These are phyloP conservation scores for Populus tremula DNA, from an alignment of 345 rosid species.

Conservation along the genomic window DNA sequence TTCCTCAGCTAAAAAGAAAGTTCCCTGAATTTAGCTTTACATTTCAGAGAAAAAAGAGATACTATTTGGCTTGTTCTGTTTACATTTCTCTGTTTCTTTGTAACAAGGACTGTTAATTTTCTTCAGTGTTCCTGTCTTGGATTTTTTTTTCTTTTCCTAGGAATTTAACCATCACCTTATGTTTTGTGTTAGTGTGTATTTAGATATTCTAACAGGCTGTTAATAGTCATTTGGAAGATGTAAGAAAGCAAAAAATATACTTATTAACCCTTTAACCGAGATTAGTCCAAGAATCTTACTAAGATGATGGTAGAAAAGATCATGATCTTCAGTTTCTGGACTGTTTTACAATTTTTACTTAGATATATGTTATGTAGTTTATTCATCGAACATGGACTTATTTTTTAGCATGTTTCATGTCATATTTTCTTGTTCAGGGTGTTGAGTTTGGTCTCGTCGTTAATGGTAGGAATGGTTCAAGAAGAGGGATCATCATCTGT, in stretches of 20 bases:
- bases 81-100: neutral
- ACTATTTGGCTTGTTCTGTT: neutral
- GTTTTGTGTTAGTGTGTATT: neutral
- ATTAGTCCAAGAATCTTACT: neutral
- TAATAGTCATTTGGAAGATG: neutral
- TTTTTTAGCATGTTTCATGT: slow-evolving; percentile 7
- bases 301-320: neutral
- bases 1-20: neutral
- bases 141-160: neutral
- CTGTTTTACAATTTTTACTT: neutral
- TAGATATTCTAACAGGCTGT: neutral
- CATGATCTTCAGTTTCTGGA: neutral
- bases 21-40: neutral
- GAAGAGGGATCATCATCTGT: slow-evolving; percentile 55
- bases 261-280: neutral
- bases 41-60: too few species aligned
- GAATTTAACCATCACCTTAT: neutral
- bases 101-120: neutral
- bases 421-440: neutral
- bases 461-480: slow-evolving; percentile 48
- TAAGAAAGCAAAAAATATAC: neutral
- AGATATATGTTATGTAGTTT: neutral
- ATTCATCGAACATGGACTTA: neutral
- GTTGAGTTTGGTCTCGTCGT: slow-evolving; percentile 5
- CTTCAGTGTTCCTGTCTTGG: neutral